Percentiles rank a stretch among this genome's conserved stretches.
These are phyloP conservation scores for Coprinopsis cinerea DNA, from an alignment of 768 basidiomycete genomes.

Conservation along the genomic window DNA sequence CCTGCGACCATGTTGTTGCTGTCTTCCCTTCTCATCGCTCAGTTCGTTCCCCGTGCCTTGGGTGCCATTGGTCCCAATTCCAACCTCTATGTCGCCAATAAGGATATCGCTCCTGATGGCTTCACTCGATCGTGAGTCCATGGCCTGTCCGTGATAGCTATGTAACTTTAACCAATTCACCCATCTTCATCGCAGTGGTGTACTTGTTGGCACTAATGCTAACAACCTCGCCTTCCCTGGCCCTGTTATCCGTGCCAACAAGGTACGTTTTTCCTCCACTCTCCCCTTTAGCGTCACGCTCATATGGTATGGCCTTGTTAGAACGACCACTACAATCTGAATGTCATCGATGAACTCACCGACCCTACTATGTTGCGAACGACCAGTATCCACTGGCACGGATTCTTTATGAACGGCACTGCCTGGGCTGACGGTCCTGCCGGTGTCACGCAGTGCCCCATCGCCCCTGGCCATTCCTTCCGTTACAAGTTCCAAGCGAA, in stretches of 20 bases:
- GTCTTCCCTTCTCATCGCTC: no score
- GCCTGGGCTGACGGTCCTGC: conserved; percentile 36
- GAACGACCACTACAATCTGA: conserved; percentile 37
- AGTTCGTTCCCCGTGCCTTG: no score
- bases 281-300: background rate
- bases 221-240: no score
- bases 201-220: no score
- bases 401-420: conserved; percentile 29
- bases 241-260: background rate
- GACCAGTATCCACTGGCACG: conserved; percentile 47
- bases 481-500: conserved; percentile 29
- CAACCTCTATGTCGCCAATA: no score
- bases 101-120: no score
- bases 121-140: no score
- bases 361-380: conserved; percentile 42
- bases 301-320: background rate
- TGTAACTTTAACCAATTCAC: no score
- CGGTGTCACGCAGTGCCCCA: conserved; percentile 37
- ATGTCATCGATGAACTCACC: conserved; percentile 40
- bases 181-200: no score
- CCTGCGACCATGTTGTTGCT: no score
- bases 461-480: conserved; percentile 33
- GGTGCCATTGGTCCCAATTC: no score
- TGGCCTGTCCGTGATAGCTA: no score
- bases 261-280: background rate